Percentiles rank a stretch among this genome's conserved stretches.
These are phyloP conservation scores for Aureobasidium pullulans DNA, from an alignment of 2,329 filamentous ascomycete species.

Conservation along the genomic window DNA sequence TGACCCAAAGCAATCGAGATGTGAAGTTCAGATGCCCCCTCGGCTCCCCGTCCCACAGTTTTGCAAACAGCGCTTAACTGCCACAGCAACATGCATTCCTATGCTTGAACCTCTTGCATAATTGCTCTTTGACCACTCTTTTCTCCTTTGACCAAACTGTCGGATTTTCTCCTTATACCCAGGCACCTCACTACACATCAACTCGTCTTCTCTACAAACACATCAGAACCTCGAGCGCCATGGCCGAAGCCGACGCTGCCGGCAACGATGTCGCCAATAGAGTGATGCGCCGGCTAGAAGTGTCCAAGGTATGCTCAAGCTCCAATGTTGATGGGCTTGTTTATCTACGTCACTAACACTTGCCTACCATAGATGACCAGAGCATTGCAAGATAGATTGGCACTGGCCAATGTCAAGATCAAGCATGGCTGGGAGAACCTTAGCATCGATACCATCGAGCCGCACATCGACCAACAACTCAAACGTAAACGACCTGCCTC, in stretches of 20 bases:
- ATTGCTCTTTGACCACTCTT: slow-evolving; percentile 13
- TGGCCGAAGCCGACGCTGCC: slow-evolving; percentile 6
- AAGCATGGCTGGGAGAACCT: slow-evolving; percentile 92
- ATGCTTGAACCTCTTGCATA: slow-evolving; percentile 12
- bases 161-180: slow-evolving; percentile 11
- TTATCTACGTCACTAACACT: slow-evolving; percentile 14
- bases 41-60: slow-evolving; percentile 3
- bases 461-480: slow-evolving; percentile 71
- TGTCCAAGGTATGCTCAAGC: slow-evolving; percentile 28
- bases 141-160: slow-evolving; percentile 12
- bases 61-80: slow-evolving; percentile 12
- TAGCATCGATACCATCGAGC: slow-evolving; percentile 77
- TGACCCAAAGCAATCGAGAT: slow-evolving; percentile 1
- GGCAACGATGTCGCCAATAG: slow-evolving; percentile 27
- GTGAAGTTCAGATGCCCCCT: neutral
- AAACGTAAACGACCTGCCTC: slow-evolving; percentile 60
- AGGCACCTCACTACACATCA: neutral
- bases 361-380: slow-evolving; percentile 67
- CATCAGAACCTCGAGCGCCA: neutral
- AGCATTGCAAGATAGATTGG: slow-evolving; percentile 85
- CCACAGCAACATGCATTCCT: slow-evolving; percentile 10
- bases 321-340: neutral
- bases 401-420: slow-evolving; percentile 94
- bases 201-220: neutral
- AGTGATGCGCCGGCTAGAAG: slow-evolving; percentile 31